Base-by-base conservation (phyloP, 2,329 filamentous ascomycete genomes). In the Epichloe sibirici region DNA sequence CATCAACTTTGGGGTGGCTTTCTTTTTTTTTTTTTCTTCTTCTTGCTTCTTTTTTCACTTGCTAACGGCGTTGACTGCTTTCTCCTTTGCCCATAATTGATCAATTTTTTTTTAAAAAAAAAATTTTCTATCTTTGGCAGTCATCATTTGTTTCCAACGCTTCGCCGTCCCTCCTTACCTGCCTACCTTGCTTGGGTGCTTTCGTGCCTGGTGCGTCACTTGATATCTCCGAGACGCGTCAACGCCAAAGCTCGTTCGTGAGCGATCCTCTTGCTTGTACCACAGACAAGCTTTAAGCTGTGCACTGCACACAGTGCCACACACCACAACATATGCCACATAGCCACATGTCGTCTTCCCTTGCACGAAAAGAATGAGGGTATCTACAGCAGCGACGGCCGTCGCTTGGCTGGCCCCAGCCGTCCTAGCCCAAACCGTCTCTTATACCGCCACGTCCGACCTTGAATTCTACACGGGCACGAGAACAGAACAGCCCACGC, bases 391-490 rank as follows among this genome's bases (percentile, higher is more conserved):
- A 37, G 52, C 57, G 45, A 15, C 43, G 6, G 48, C 17, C 13
- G 9, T 25, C 21, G 55, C 57, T 51, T 45, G 56, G 42, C 53
- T 66, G 51, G 52, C 56, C 31, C 51, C 65, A 45, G 56, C 56
- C 43, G 52, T 62, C 45, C 51, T 57, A 49, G 58, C 58, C 42
- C 56, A 59, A 47, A 56, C 56, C 28, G 64, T 69, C 34, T 61
- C 62, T 25, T 63, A 66, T 53, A 58, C 62, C 21, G 63, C 55
- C 17, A 66, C 67, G 6, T 62, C 64, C 12, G 64, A 64, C 7
- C 61, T 71, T 34, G 66, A 65, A 23, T 71, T 71, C 51, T 59
- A 66, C 51, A 61, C 61, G 39, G 69, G 67, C 49, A 69, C 66
- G 34, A 65, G 68, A 45, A 71, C 69, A 45, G 63, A 65, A 44